Percentiles rank a stretch among this genome's conserved stretches.
Evolutionary conservation across 768 basidiomycete species (phyloP).

Genomic region (Plicaturopsis crispa): DNA sequence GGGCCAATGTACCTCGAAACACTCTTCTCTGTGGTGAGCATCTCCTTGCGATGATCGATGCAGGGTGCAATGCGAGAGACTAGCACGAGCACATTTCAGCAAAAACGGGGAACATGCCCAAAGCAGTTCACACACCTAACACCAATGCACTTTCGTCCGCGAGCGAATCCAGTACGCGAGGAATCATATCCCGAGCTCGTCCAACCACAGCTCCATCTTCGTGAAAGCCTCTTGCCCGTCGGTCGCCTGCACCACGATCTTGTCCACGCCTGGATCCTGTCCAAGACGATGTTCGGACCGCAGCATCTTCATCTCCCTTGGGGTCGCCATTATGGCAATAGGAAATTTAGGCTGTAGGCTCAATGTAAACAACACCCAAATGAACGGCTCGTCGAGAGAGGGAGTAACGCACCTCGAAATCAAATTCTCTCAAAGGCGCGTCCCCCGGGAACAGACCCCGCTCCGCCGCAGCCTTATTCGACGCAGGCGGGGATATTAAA

Average conservation of each 20-base stretch:
- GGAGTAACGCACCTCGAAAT: too few relatives aligned
- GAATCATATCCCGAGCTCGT: constrained; percentile 46
- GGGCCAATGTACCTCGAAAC: too few relatives aligned
- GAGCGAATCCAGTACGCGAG: too few relatives aligned
- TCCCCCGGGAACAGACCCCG: constrained; percentile 21
- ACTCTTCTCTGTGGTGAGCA: too few relatives aligned
- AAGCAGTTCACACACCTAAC: too few relatives aligned
- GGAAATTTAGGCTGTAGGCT: constrained; percentile 57
- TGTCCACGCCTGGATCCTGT: constrained; percentile 29
- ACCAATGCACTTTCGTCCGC: not conserved
- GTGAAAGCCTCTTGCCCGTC: constrained; percentile 30
- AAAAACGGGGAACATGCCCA: too few relatives aligned
- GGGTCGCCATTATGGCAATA: constrained; percentile 39
- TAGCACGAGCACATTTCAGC: too few relatives aligned
- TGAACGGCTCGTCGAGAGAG: too few relatives aligned
- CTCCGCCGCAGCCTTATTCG: constrained; percentile 29
- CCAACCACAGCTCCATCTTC: constrained; percentile 46
- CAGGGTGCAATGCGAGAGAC: too few relatives aligned
- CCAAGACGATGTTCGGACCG: constrained; percentile 33
- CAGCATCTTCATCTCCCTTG: constrained; percentile 24
- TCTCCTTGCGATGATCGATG: too few relatives aligned
- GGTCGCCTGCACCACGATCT: constrained; percentile 24
- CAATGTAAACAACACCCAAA: too few relatives aligned
- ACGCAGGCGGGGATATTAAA: constrained; percentile 48
- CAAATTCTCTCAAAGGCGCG: constrained; percentile 41